Evolutionary conservation across 768 basidiomycete genomes (phyloP).

Genomic region (Lactarius akahatsu): DNA sequence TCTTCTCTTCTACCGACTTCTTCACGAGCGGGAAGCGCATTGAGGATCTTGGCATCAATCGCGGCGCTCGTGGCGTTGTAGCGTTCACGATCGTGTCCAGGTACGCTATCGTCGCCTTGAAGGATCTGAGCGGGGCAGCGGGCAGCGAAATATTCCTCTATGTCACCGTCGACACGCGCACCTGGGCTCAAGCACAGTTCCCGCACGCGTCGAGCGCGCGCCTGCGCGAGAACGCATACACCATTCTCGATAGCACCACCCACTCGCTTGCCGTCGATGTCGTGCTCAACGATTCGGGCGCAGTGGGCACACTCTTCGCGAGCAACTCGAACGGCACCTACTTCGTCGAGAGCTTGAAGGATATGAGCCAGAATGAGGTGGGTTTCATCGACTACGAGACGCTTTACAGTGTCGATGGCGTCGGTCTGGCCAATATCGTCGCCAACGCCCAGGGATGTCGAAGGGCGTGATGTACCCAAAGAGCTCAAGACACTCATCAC

Average conservation of each 20-base stretch:
- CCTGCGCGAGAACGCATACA: conserved; percentile 90
- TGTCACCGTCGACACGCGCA: conserved; percentile 77
- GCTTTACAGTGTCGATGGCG: conserved; percentile 81
- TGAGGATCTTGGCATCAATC: conserved; percentile 85
- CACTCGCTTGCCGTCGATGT: conserved; percentile 96
- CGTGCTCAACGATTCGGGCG: conserved; percentile 60
- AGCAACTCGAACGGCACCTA: conserved; percentile 95
- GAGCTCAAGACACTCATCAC: conserved; percentile 78
- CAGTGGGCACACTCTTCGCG: conserved; percentile 89
- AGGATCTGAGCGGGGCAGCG: conserved; percentile 55
- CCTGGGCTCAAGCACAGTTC: conserved; percentile 89
- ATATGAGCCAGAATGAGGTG: conserved; percentile 85
- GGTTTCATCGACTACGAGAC: conserved; percentile 95
- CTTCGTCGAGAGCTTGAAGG: conserved; percentile 86
- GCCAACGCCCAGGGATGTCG: conserved; percentile 79
- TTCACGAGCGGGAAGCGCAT: conserved; percentile 62
- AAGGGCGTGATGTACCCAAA: conserved; percentile 65
- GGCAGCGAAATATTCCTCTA: conserved; percentile 80
- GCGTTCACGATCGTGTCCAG: conserved; percentile 92
- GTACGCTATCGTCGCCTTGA: conserved; percentile 88
- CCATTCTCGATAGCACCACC: conserved; percentile 89
- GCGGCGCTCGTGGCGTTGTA: conserved; percentile 83
- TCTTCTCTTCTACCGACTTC: conserved; percentile 86
- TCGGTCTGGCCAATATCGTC: conserved; percentile 89
- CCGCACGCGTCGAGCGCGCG: conserved; percentile 82